Evolutionary conservation across 768 basidiomycete species (phyloP), one percentile per base, ranked within the genome.

Genomic region (Suillus weaverae): DNA sequence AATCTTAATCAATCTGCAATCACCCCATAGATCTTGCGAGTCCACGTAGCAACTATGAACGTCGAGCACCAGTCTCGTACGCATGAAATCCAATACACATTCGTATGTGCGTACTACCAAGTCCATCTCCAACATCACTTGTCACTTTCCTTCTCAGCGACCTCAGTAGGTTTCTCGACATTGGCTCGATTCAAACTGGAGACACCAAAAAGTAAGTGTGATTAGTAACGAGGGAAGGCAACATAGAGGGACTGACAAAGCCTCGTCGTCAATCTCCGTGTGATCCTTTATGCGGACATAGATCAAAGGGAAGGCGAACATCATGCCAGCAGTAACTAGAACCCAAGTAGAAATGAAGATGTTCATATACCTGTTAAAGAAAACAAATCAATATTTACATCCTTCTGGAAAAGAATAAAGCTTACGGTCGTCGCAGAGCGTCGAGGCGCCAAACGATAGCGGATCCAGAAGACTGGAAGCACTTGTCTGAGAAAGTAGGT

Each of bases 271-370:
- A 7, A 81, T 62, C 4, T 85, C 84, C 1, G 81, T 80, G 69
- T 78, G 81, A 51, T 90, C 80, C 68, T 81, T 85, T 63, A 89
- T 86, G 22, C 89, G 86, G 60, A 85, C 74, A 70, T 87, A 78
- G 30, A 90, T 83, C 89, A 90, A 89, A 14, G 88, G 89, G n/a
- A 89, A 74, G 11, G 86, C 83, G 65, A 85, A 88, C 57, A 88
- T 65, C 30, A 89, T 81, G 7, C 88, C 88, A 0, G 80, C 84
- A 56, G 84, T 82, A 50, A 89, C 83, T 14, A 90, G 77, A 10
- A 77, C 78, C 87, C 89, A 90, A 3, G 89, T 89, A 16, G 87
- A 87, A 64, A 86, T 68, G 70, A 90, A 89, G 30, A 91, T 80
- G 69, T 84, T 86, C 86, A 89, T 87, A 73, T 80, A 89, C 51